These are phyloP conservation scores for Termitomyces sp. DNA, from an alignment of 768 basidiomycete genomes.

Conservation along the genomic window DNA sequence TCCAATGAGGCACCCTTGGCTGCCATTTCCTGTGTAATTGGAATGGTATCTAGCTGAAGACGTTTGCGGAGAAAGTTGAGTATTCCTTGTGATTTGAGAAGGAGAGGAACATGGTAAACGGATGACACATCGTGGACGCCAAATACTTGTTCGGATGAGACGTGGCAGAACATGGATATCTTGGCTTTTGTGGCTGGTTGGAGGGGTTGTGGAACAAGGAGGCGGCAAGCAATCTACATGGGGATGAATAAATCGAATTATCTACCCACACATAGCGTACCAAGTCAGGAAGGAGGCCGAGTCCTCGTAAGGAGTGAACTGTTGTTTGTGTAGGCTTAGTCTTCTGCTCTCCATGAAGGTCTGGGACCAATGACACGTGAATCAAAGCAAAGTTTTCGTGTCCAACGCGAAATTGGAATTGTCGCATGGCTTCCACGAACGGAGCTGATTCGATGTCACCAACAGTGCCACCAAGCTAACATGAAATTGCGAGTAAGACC, in stretches of 20 bases:
- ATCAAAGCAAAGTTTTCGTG: conserved; percentile 95
- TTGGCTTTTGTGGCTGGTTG: conserved; percentile 85
- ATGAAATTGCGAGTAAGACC: not conserved
- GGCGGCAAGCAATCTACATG: conserved; percentile 84
- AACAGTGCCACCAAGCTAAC: conserved; percentile 94
- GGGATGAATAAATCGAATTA: not conserved
- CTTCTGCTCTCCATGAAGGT: conserved; percentile 98
- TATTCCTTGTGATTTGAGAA: conserved; percentile 91
- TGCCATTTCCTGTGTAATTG: conserved; percentile 49
- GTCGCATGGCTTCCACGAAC: conserved; percentile 98
- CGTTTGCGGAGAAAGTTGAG: conserved; percentile 77
- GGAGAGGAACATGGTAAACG: conserved; percentile 94
- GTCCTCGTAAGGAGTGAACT: conserved; percentile 86
- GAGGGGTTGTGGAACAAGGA: conserved; percentile 77
- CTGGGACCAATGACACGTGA: conserved; percentile 96
- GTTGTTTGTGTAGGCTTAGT: conserved; percentile 99
- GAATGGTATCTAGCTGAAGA: conserved; percentile 62
- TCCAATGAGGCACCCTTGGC: conserved; percentile 63
- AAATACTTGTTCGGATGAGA: conserved; percentile 81
- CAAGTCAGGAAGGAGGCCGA: conserved; percentile 90
- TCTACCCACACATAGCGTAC: conserved; percentile 35
- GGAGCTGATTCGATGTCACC: conserved; percentile 99
- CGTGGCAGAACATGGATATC: conserved; percentile 99
- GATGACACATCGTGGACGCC: conserved; percentile 96
- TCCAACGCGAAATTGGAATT: conserved; percentile 98